phyloP scores from a whole-genome alignment of 768 basidiomycete genomes.

The Epithele typhae region DNA sequence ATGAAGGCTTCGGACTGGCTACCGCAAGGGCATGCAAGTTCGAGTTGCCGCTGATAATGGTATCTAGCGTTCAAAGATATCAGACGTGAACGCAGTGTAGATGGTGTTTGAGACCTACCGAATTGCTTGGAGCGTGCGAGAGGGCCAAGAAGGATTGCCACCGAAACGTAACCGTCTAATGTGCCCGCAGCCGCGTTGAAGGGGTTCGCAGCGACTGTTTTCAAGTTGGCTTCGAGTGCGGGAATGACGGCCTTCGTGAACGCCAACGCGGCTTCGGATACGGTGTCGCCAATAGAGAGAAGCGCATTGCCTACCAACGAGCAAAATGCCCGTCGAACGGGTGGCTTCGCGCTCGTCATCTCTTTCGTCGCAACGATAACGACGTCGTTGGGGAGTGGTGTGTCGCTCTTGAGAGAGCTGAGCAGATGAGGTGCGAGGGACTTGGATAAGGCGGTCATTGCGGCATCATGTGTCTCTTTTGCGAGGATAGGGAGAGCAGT shows the following conservation, averaged over 20 bases:
- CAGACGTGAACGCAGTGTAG: no score
- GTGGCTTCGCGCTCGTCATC: conserved; percentile 63
- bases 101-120: conserved; percentile 35
- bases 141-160: conserved; percentile 64
- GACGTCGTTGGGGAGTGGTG: conserved; percentile 40
- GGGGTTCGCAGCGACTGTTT: conserved; percentile 58
- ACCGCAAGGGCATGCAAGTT: conserved; percentile 41
- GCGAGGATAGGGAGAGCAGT: conserved; percentile 40
- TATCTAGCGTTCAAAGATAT: conserved; percentile 29
- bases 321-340: conserved; percentile 58
- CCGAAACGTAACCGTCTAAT: conserved; percentile 81
- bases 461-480: conserved; percentile 79
- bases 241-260: conserved; percentile 56
- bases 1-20: conserved; percentile 68
- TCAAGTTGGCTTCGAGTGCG: conserved; percentile 67
- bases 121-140: conserved; percentile 46
- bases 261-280: conserved; percentile 37
- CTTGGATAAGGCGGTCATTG: conserved; percentile 47
- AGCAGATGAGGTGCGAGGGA: conserved; percentile 59
- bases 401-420: conserved; percentile 42
- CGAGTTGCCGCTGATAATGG: conserved; percentile 44
- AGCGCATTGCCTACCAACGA: conserved; percentile 57
- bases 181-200: conserved; percentile 58
- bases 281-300: conserved; percentile 40
- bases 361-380: conserved; percentile 60